Evolutionary conservation across 805 yeast genomes (phyloP).

Genomic region (Candida ulmi): DNA sequence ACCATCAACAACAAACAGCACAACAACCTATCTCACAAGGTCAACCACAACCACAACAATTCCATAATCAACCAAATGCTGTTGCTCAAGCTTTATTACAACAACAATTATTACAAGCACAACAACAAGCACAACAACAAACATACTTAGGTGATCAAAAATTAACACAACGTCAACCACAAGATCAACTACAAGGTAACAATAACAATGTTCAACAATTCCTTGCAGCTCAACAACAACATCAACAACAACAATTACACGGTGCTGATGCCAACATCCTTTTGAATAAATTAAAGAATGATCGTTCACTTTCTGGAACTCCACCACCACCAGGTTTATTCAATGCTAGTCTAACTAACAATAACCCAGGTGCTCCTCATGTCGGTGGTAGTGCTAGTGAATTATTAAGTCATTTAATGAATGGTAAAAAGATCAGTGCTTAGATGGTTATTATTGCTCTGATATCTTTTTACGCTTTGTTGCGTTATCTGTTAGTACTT

Average conservation of each 20-base stretch:
- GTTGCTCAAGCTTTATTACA: slow-evolving; percentile 23
- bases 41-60: slow-evolving; percentile 17
- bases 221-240: slow-evolving; percentile 25
- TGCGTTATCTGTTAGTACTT: neutral
- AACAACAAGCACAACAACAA: slow-evolving; percentile 29
- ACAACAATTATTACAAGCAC: slow-evolving; percentile 26
- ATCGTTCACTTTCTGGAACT: slow-evolving; percentile 38
- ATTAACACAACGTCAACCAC: slow-evolving; percentile 27
- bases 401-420: slow-evolving; percentile 76
- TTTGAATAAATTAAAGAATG: slow-evolving; percentile 19
- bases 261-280: neutral
- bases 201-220: slow-evolving; percentile 21
- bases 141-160: slow-evolving; percentile 8
- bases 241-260: slow-evolving; percentile 24
- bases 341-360: slow-evolving; percentile 16
- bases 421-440: slow-evolving; percentile 54
- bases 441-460: too few species aligned
- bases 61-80: slow-evolving; percentile 19
- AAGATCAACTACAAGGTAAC: slow-evolving; percentile 28
- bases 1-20: slow-evolving; percentile 4
- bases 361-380: slow-evolving; percentile 3
- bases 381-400: slow-evolving; percentile 61
- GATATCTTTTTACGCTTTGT: neutral
- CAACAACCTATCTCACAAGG: neutral
- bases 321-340: slow-evolving; percentile 77